Evolutionary conservation across 108 stramenopile species (phyloP).

Genomic region (Craspedostauros australis): DNA sequence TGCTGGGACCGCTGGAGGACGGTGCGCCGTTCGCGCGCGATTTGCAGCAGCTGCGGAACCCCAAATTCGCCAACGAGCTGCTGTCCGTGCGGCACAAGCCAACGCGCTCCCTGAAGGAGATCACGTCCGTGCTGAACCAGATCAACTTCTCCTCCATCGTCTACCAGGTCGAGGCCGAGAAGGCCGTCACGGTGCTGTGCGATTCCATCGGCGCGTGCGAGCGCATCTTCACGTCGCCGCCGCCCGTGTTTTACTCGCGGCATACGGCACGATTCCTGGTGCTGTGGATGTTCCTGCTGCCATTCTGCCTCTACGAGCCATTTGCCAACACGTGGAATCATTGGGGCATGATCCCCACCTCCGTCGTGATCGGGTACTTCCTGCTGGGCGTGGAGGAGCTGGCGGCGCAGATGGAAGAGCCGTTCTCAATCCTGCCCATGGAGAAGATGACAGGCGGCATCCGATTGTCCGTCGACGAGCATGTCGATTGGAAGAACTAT

Average conservation of each 20-base stretch:
- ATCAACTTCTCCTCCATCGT: no score
- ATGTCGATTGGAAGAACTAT: no score
- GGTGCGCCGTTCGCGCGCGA: no score
- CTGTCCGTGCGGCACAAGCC: constrained; percentile 25
- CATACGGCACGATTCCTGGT: constrained; percentile 63
- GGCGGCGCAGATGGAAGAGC: constrained; percentile 71
- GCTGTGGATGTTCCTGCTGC: constrained; percentile 46
- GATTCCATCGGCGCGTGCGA: constrained; percentile 33
- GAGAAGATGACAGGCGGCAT: constrained; percentile 28
- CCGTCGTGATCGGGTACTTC: constrained; percentile 31
- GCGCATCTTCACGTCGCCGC: constrained; percentile 45
- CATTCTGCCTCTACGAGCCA: constrained; percentile 45
- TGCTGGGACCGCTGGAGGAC: constrained; percentile 36
- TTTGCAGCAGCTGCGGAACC: background rate
- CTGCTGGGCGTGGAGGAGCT: constrained; percentile 71
- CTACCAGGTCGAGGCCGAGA: constrained; percentile 44
- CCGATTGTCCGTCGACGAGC: constrained; percentile 11
- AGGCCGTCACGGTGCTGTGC: constrained; percentile 32
- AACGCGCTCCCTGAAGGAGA: constrained; percentile 29
- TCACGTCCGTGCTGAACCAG: constrained; percentile 27
- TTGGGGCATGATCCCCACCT: constrained; percentile 36
- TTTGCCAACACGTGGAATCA: constrained; percentile 32
- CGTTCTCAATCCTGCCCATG: constrained; percentile 72
- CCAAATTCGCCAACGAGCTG: constrained; percentile 5
- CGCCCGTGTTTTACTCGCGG: constrained; percentile 53